A percentile compares a stretch with the other conserved stretches of the same genome.
Conservation (phyloP, 176 grass and related monocot species). For the Tillandsia fasciculata region DNA sequence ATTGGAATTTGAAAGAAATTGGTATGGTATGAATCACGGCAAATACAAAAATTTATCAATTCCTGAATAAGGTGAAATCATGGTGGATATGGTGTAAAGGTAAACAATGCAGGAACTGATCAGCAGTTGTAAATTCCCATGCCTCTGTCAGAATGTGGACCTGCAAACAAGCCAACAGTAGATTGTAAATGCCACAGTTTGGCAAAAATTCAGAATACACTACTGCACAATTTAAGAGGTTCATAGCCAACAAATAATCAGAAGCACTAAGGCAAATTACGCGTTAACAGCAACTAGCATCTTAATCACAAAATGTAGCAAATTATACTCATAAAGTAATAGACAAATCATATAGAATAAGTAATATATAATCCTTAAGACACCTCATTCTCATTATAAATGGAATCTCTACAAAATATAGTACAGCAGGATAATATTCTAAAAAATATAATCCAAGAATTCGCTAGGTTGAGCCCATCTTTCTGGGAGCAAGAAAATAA, state of each 20-base stretch:
- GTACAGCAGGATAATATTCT: neutral
- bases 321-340: neutral
- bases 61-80: slow-evolving; percentile 2
- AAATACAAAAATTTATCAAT: neutral
- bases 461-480: no score
- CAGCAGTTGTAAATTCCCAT: slow-evolving; percentile 67
- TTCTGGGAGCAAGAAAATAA: no score
- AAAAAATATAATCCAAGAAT: neutral
- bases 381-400: neutral
- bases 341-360: neutral
- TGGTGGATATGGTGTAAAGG: slow-evolving; percentile 93
- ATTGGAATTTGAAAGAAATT: neutral
- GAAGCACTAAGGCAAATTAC: neutral
- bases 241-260: no score
- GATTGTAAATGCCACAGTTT: neutral
- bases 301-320: neutral
- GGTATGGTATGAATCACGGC: neutral
- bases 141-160: slow-evolving; percentile 84
- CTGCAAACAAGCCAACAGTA: slow-evolving; percentile 36
- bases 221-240: no score
- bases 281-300: neutral
- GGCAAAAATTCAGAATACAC: neutral
- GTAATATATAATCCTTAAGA: neutral
- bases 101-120: slow-evolving; percentile 85
- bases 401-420: neutral